Evolutionary conservation across 768 basidiomycete species (phyloP), one percentile per base, ranked within the genome.

Genomic region (Guyanaporus albipodus): DNA sequence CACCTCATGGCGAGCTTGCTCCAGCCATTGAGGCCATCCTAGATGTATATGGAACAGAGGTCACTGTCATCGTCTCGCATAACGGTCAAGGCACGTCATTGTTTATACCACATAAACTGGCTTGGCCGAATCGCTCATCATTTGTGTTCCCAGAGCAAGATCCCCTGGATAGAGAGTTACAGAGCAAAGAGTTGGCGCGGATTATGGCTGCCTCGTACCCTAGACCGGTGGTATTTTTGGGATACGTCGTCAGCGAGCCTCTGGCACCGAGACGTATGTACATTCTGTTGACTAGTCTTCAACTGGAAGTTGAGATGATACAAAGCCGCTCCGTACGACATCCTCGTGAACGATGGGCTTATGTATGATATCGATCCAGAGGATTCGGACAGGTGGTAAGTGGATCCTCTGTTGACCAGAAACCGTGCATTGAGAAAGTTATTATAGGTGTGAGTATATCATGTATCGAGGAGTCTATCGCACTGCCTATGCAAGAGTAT

Each of bases 81-180:
- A 94, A 95, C 60, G 92, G 92, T 6, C 92, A 95, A 76, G 88
- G 88, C 85, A 50, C 42, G 62, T n/a, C n/a, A n/a, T n/a, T n/a
- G n/a, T 47, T 27, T n/a, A n/a, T 37, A 4, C 10, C 17, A 17
- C 17, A 24, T 38, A 6, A n/a, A 31, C 21, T 38, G 2, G 11
- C 32, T 32, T 38, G 22, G 23, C 26, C 31, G 40, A 31, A 44
- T 37, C 17, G 15, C 12, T 35, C 18, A 38, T 15, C 22, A 1
- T 22, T 36, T 42, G 26, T 42, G 18, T 32, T 15, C 43, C 19
- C 60, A 90, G 91, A 94, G 77, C 87, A 93, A 62, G 90, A 92
- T 38, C 78, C 85, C 0, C 63, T 91, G n/a, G 92, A 95, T 62
- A 78, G 92, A 47, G 86, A 93, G 61, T 68, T 94, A 22, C 92